These are phyloP conservation scores for Trichaptum fuscoviolaceum DNA, from an alignment of 768 basidiomycete genomes.

Conservation along the genomic window DNA sequence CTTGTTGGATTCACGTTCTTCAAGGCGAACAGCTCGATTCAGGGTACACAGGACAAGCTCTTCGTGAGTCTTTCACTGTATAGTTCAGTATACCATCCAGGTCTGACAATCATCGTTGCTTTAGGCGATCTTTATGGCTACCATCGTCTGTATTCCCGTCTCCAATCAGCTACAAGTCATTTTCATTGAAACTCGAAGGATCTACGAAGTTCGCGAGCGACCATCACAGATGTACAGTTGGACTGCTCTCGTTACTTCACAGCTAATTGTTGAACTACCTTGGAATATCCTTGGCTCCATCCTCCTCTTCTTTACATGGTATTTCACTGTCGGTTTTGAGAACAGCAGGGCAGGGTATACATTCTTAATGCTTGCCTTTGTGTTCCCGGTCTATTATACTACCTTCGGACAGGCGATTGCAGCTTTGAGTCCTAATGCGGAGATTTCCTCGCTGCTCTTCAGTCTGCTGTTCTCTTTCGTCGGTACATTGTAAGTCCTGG, in stretches of 20 bases:
- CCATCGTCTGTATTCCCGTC: slow-evolving; percentile 35
- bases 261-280: slow-evolving; percentile 52
- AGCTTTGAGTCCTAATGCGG: slow-evolving; percentile 22
- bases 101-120: not conserved
- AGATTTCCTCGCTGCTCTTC: slow-evolving; percentile 20
- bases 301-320: slow-evolving; percentile 63
- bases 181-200: slow-evolving; percentile 50
- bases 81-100: not conserved
- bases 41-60: slow-evolving; percentile 13
- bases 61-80: slow-evolving; percentile 11
- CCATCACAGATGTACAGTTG: slow-evolving; percentile 63
- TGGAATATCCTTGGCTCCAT: slow-evolving; percentile 57
- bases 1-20: slow-evolving; percentile 18
- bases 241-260: slow-evolving; percentile 51
- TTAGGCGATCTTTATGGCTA: slow-evolving; percentile 11
- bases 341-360: slow-evolving; percentile 20
- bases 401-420: slow-evolving; percentile 17
- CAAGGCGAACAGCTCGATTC: slow-evolving; percentile 10
- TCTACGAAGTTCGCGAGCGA: slow-evolving; percentile 65
- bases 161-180: slow-evolving; percentile 60
- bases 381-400: slow-evolving; percentile 16
- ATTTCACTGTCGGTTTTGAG: slow-evolving; percentile 53
- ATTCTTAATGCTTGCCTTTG: slow-evolving; percentile 15
- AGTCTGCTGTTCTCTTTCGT: slow-evolving; percentile 15
- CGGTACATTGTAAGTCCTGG: slow-evolving; percentile 18